These are phyloP conservation scores for Kuraishia borneana DNA, from an alignment of 805 yeast genomes.

Conservation along the genomic window DNA sequence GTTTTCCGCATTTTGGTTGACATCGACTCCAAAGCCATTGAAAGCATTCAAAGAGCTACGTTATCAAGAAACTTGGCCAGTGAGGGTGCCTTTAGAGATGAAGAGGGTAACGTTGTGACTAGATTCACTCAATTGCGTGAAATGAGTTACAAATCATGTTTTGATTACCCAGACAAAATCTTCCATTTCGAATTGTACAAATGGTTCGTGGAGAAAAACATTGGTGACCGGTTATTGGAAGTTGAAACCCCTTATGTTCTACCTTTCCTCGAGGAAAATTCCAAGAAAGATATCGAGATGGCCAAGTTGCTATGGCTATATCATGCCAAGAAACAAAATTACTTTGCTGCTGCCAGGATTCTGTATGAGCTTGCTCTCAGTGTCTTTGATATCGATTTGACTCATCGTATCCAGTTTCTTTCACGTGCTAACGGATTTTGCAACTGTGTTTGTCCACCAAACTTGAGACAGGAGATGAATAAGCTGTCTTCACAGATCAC, in stretches of 20 bases:
- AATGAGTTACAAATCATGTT: conserved; percentile 62
- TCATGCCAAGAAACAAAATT: conserved; percentile 71
- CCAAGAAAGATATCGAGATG: conserved; percentile 53
- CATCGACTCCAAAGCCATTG: conserved; percentile 55
- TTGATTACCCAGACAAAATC: conserved; percentile 64
- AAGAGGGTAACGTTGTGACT: conserved; percentile 25
- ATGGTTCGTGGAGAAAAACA: conserved; percentile 77
- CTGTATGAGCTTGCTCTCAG: conserved; percentile 65
- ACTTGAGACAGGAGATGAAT: conserved; percentile 64
- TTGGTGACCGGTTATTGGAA: conserved; percentile 65
- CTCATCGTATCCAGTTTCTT: conserved; percentile 73
- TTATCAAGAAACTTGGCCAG: conserved; percentile 6
- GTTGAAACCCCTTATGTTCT: conserved; percentile 75
- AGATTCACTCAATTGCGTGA: conserved; percentile 54
- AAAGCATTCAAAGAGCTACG: conserved; percentile 19
- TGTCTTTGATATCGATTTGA: conserved; percentile 54
- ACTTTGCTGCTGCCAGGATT: conserved; percentile 76
- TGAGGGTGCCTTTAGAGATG: conserved; percentile 14
- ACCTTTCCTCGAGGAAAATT: conserved; percentile 61
- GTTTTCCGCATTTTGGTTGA: conserved; percentile 67
- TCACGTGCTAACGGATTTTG: conserved; percentile 92
- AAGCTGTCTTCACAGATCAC: conserved; percentile 58
- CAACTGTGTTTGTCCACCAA: conserved; percentile 72
- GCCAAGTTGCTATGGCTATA: conserved; percentile 84
- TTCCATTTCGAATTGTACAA: conserved; percentile 90